Percentiles rank a stretch among this genome's conserved stretches.
These are phyloP conservation scores for Leucoagaricus sp. DNA, from an alignment of 1,284 basidiomycete genomes.

Conservation along the genomic window DNA sequence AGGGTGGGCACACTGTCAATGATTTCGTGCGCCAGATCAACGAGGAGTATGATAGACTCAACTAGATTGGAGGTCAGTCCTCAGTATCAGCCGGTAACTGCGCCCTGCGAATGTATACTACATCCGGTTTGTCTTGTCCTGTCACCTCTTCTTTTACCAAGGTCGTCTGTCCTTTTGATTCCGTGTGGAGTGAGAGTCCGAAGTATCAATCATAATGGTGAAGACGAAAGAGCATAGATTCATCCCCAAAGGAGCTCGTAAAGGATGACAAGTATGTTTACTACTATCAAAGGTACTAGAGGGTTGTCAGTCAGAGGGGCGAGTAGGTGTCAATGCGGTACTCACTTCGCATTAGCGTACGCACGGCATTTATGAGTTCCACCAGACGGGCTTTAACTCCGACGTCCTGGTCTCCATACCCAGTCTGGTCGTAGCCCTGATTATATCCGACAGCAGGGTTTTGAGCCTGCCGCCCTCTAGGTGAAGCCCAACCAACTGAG, in stretches of 20 bases:
- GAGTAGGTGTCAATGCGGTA: slow-evolving; percentile 20
- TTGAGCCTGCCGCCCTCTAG: slow-evolving; percentile 47
- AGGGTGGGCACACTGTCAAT: slow-evolving; percentile 73
- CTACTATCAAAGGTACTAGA: slow-evolving; percentile 82
- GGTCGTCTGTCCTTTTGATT: too few species aligned
- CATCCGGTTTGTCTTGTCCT: too few species aligned
- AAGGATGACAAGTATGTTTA: slow-evolving; percentile 82
- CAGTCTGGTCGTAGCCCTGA: slow-evolving; percentile 67
- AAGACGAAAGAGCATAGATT: slow-evolving; percentile 14
- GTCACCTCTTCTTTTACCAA: too few species aligned
- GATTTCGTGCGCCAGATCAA: slow-evolving; percentile 85
- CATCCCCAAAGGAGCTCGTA: slow-evolving; percentile 77
- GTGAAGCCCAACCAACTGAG: slow-evolving; percentile 89
- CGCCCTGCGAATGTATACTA: too few species aligned
- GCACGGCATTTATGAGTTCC: slow-evolving; percentile 90
- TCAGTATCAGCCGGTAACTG: too few species aligned
- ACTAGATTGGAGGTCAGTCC: slow-evolving; percentile 28
- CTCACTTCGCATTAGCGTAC: slow-evolving; percentile 93
- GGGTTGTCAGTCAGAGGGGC: slow-evolving; percentile 13
- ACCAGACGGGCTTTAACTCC: slow-evolving; percentile 86
- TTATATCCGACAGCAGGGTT: slow-evolving; percentile 57
- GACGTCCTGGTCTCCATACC: slow-evolving; percentile 58
- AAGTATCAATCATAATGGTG: neutral
- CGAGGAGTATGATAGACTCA: slow-evolving; percentile 68
- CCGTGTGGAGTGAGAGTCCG: too few species aligned